Base-by-base conservation (phyloP, 306 rosid species). In the Lablab purpureus region DNA sequence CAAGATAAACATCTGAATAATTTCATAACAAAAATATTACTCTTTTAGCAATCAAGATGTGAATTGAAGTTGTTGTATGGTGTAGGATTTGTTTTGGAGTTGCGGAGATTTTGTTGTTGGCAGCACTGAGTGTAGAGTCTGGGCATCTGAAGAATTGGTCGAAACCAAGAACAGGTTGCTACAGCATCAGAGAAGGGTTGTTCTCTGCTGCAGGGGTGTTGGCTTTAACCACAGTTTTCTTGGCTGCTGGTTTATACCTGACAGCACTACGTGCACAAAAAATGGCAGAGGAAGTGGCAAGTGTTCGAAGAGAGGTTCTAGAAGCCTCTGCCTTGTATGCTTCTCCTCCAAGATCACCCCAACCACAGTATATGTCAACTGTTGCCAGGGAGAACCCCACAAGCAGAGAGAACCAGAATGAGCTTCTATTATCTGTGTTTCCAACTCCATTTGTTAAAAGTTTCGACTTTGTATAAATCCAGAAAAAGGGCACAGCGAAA, bases 21-120 rank as follows among this genome's bases (percentile, higher is more conserved):
- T 23, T n/a, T 23, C 34, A 23, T 12, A 19, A 23, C 52, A 23
- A 56, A 60, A 7, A 46, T 23, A 6, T 23, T 27, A 1, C 6
- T 15, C 22, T 46, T 22, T 45, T 15, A 15, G 23, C 74, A 25
- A 25, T 69, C 17, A 46, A 18, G 8, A 40, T 41, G 37, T 58
- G 51, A 72, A 21, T 30, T 1, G n/a, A 63, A 28, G 1, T 74
- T 49, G 8, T 15, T 80, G 13, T 34, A 23, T 71, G 37, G 46
- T 79, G 67, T 41, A 96, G 99, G 99, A 81, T 89, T 63, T 93
- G 93, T 82, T 96, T 96, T 77, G 89, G 92, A 22, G 91, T 91
- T 21, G 97, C 90, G n/a, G 99, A 96, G 74, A 87, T 90, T n/a
- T 69, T 96, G 77, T 55, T 96, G 50, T 36, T 96, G 67, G 87